Conservation (phyloP, 352 stramenopile species). For the Pythium sp. region DNA sequence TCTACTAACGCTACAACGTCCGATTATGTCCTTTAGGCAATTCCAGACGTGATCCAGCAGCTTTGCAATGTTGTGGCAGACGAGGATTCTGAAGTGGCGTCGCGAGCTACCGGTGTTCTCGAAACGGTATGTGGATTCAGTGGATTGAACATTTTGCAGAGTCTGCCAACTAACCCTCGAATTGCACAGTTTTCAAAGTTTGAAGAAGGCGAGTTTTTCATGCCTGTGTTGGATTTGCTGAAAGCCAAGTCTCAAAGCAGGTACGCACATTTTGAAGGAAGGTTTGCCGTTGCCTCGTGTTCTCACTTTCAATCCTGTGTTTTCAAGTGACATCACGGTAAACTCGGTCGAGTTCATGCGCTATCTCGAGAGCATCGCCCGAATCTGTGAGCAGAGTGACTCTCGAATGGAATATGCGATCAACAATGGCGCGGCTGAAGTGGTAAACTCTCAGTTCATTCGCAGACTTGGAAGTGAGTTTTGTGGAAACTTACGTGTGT, state of each 20-base stretch:
- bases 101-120: constrained; percentile 58
- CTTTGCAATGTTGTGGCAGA: constrained; percentile 61
- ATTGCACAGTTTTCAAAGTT: constrained; percentile 41
- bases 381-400: constrained; percentile 54
- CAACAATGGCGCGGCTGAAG: constrained; percentile 32
- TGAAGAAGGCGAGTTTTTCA: constrained; percentile 37
- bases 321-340: constrained; percentile 30
- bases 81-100: constrained; percentile 66
- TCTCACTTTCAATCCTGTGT: not conserved
- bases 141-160: not conserved
- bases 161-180: not conserved
- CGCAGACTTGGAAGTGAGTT: not conserved
- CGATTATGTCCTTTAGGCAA: constrained; percentile 27
- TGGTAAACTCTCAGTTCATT: constrained; percentile 22
- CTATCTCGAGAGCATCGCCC: constrained; percentile 70
- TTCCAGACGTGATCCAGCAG: constrained; percentile 46
- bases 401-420: constrained; percentile 64
- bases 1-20: not conserved
- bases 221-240: constrained; percentile 48
- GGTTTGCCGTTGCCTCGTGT: not conserved
- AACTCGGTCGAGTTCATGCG: constrained; percentile 79
- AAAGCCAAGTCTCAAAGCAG: constrained; percentile 42
- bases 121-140: constrained; percentile 36
- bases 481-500: not conserved
- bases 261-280: constrained; percentile 17